phyloP scores from a whole-genome alignment of 345 rosid species.

The Gossypium bickii region DNA sequence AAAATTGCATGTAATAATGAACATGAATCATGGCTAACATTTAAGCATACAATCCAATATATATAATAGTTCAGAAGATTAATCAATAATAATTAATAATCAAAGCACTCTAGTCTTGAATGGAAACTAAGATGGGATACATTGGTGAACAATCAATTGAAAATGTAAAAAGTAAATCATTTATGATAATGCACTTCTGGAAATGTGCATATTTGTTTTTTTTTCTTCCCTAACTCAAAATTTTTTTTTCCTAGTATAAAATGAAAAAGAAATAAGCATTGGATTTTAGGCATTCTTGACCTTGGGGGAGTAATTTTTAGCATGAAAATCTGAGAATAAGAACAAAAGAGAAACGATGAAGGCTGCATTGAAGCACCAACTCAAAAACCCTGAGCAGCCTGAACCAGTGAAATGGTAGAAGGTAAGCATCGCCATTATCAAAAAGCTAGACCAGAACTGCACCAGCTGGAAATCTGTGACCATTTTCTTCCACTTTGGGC shows the following conservation, averaged over 20 bases:
- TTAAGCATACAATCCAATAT: neutral
- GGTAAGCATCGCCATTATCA: conserved; percentile 31
- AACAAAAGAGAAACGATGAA: conserved; percentile 49
- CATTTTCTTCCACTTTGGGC: conserved; percentile 60
- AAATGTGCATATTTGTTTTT: neutral
- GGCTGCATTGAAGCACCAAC: conserved; percentile 51
- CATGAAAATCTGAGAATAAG: conserved; percentile 48
- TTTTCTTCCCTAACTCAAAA: neutral
- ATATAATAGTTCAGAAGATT: neutral
- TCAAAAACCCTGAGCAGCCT: conserved; percentile 57
- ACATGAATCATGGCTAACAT: neutral
- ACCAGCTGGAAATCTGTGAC: conserved; percentile 60
- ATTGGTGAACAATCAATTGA: neutral
- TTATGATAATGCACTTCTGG: neutral
- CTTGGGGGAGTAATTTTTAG: conserved; percentile 33
- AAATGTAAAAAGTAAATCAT: neutral
- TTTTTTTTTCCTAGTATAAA: neutral
- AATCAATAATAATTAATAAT: neutral
- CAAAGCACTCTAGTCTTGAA: neutral
- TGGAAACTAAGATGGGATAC: neutral
- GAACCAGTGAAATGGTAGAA: conserved; percentile 43
- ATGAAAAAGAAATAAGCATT: neutral
- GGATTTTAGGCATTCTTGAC: conserved; percentile 2
- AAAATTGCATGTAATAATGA: neutral
- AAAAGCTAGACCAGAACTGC: conserved; percentile 53